These are phyloP conservation scores for Penicillium paxilli DNA, from an alignment of 495 filamentous ascomycete genomes.

Conservation along the genomic window DNA sequence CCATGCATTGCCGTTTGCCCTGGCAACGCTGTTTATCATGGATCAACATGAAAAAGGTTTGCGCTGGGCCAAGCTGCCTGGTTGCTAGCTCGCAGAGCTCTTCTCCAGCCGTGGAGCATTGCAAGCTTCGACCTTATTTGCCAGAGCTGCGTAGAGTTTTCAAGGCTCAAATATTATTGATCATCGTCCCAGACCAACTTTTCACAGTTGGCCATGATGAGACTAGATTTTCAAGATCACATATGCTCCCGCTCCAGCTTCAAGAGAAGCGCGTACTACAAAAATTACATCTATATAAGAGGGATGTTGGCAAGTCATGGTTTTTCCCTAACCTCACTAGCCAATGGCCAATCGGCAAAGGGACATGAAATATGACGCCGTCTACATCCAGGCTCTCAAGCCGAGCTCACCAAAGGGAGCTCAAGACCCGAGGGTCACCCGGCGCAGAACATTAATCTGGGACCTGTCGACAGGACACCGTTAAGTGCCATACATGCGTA, in stretches of 20 bases:
- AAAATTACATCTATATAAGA: neutral
- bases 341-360: slow-evolving; percentile 80
- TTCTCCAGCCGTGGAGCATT: no score
- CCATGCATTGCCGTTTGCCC: neutral
- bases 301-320: slow-evolving; percentile 76
- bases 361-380: slow-evolving; percentile 85
- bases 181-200: no score
- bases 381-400: slow-evolving; percentile 54
- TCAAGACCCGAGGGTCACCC: slow-evolving; percentile 54
- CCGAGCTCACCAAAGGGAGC: slow-evolving; percentile 74
- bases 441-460: slow-evolving; percentile 64
- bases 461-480: slow-evolving; percentile 90
- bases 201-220: no score
- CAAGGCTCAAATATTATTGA: no score
- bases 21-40: no score
- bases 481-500: slow-evolving; percentile 66
- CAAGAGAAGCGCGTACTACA: no score
- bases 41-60: neutral
- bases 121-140: no score
- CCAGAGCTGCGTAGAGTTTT: no score
- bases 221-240: no score
- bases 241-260: no score
- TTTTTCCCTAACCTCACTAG: slow-evolving; percentile 80
- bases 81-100: no score
- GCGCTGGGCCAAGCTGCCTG: no score